Base-by-base conservation (phyloP, 805 yeast genomes). In the Candida ponderosae region DNA sequence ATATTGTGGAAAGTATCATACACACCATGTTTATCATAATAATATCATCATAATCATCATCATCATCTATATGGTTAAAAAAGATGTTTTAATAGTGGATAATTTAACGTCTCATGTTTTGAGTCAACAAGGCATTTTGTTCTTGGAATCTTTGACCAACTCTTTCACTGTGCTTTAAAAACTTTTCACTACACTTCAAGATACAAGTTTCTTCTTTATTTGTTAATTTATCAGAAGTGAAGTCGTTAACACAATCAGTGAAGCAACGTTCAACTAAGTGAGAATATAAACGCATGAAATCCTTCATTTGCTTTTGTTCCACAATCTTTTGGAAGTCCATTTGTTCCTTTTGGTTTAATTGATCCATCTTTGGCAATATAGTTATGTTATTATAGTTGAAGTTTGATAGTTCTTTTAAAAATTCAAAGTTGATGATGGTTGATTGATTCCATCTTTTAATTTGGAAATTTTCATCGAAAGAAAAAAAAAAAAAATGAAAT, bases 111-210 rank as follows among this genome's bases (percentile, higher is more conserved):
- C 69, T 66, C 70, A 80, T 66, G 64, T 76, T 80, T 61, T 83
- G 85, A 72, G 82, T 80, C 69, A 83, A 66, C 47, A 79, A 65
- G 40, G 83, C 84, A 41, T 93, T 93, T 66, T 90, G 97, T 60
- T 90, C 98, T 68, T 90, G 97, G 90, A 93, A 93, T 68, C 97
- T 81, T 66, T 84, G 90, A 32, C 98, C 99, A 40, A 93, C 96
- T 62, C 99, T 81, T 70, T 93, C 98, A 63, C 90, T 79, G 72
- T 90, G 97, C 63, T 93, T 93, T 70, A 93, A 75, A 77, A 93
- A 93, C 72, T 93, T 93, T 65, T 90, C 97, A 35, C 96, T 82
- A 63, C 99, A 93, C 64, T 83, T 84, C 71, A 77, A 70, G 44
- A 93, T 76, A 68, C 99, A 93, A 19, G 78, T 55, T 47, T 78